Evolutionary conservation across 306 rosid genomes (phyloP).

Genomic region (Dryas octopetala): DNA sequence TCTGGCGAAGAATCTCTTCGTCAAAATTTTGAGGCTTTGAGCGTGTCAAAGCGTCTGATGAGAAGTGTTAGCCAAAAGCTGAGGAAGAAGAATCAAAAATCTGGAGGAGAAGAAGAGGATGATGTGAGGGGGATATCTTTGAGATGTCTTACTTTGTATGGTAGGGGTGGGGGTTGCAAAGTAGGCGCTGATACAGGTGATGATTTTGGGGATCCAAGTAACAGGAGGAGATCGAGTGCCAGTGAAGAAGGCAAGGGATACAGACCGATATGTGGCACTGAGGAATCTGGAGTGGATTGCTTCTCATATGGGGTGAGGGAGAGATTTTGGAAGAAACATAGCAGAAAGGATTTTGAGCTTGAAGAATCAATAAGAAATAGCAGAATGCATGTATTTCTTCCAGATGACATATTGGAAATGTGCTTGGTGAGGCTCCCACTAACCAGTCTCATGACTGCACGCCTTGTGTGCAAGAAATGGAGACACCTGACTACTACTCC

Average conservation of each 20-base stretch:
- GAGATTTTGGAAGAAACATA: slow-evolving; percentile 75
- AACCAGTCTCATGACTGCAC: slow-evolving; percentile 87
- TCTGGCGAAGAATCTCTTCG: slow-evolving; percentile 53
- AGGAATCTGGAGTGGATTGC: slow-evolving; percentile 79
- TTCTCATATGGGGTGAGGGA: slow-evolving; percentile 88
- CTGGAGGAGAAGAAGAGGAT: slow-evolving; percentile 64
- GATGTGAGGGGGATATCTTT: slow-evolving; percentile 61
- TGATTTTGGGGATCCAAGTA: slow-evolving; percentile 69
- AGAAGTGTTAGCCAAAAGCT: slow-evolving; percentile 87
- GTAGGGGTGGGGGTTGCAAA: slow-evolving; percentile 95
- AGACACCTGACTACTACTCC: slow-evolving; percentile 71
- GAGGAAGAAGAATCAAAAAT: slow-evolving; percentile 62
- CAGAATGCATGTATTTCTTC: slow-evolving; percentile 83
- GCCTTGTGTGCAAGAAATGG: slow-evolving; percentile 98
- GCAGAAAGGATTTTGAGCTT: slow-evolving; percentile 55
- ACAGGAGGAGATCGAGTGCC: slow-evolving; percentile 85
- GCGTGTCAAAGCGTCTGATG: slow-evolving; percentile 81
- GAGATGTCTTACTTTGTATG: slow-evolving; percentile 73
- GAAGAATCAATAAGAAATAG: slow-evolving; percentile 55
- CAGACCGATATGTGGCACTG: slow-evolving; percentile 62
- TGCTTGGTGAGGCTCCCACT: slow-evolving; percentile 93
- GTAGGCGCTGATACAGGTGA: slow-evolving; percentile 96
- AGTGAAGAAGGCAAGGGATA: slow-evolving; percentile 87
- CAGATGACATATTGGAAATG: slow-evolving; percentile 94
- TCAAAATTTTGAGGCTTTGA: slow-evolving; percentile 66